Conservation (phyloP, 2,329 filamentous ascomycete species). For the Sarocladiaceae sp. region DNA sequence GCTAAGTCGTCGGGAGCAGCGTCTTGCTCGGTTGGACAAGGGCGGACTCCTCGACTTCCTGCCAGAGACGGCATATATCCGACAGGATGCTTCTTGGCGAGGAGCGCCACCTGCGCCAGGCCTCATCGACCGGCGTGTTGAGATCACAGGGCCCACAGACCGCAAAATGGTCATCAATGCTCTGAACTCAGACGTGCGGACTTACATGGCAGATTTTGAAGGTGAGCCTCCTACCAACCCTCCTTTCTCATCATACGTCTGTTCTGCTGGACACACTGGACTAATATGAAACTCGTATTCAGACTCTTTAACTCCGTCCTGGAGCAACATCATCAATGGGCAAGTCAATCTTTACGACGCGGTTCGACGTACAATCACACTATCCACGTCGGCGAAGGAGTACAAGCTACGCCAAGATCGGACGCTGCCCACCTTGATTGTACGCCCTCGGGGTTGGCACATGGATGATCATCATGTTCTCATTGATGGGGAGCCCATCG, state of each 20-base stretch:
- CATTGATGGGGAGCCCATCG: slow-evolving; percentile 91
- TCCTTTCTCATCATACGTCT: too few relatives aligned
- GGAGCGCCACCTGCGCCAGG: slow-evolving; percentile 91
- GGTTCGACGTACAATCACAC: slow-evolving; percentile 89
- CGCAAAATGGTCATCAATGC: slow-evolving; percentile 99
- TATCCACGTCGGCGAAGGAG: slow-evolving; percentile 91
- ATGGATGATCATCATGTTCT: slow-evolving; percentile 98
- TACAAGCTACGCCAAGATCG: slow-evolving; percentile 96
- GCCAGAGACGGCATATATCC: slow-evolving; percentile 91
- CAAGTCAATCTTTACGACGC: slow-evolving; percentile 98
- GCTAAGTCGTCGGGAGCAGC: slow-evolving; percentile 77
- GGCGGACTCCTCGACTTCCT: slow-evolving; percentile 89
- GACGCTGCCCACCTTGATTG: slow-evolving; percentile 81
- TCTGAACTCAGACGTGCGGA: slow-evolving; percentile 92
- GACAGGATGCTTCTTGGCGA: slow-evolving; percentile 91
- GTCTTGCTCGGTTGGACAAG: slow-evolving; percentile 90
- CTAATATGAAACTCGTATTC: slow-evolving; percentile 11
- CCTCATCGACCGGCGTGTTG: slow-evolving; percentile 86
- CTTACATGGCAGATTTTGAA: slow-evolving; percentile 99
- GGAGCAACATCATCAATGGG: slow-evolving; percentile 99
- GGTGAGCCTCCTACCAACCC: slow-evolving; percentile 59
- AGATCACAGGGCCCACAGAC: slow-evolving; percentile 96
- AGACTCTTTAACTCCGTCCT: slow-evolving; percentile 95
- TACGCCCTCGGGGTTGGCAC: slow-evolving; percentile 95
- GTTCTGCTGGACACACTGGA: slow-evolving; percentile 13